Base-by-base conservation (phyloP, 306 rosid species). In the Medicago ruthenica region DNA sequence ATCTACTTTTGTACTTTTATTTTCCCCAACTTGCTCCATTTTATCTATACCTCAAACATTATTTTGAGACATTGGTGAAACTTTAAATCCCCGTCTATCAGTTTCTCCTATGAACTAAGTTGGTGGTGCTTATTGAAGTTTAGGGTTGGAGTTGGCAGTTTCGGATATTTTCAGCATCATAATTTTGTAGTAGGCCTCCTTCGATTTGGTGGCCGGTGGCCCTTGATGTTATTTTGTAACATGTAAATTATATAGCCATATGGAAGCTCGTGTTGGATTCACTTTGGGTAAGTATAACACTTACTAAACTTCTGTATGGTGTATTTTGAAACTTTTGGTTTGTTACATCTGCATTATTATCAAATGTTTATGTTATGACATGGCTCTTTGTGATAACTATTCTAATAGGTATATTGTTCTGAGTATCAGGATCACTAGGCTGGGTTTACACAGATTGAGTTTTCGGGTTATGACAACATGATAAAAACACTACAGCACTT, bases 1-100 rank as follows among this genome's bases (percentile, higher is more conserved):
- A 20, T 61, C 67, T 34, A 31, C 20, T 61, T 61, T 31, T 61
- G 12, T 34, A 31, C 11, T 61, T 61, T 31, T 14, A 7, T 6
- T 31, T 34, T 61, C 67, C 67, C 44, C 67, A 61, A 61, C 67
- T 61, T 62, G 36, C 68, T n/a, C 68, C 22, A 62, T 31, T 34
- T 57, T 57, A 14, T 20, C 14, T 22, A 20, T 34, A 61, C 18
- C 67, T 24, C 13, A 34, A 62, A 16, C 47, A 63, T 63, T 34
- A 40, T 34, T 34, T 60, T 62, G 68, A 62, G 45, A 36, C 24
- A 62, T 15, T 2, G 8, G 22, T 10, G 16, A 63, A 36, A 9
- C 47, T 36, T 63, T 63, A 63, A 37, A 63, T n/a, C 8, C 4
- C 15, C 13, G 3, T 14, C 31, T 5, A 64, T 17, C 70, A 39